Base-by-base conservation (phyloP, 768 basidiomycete species). In the Auricularia cornea region DNA sequence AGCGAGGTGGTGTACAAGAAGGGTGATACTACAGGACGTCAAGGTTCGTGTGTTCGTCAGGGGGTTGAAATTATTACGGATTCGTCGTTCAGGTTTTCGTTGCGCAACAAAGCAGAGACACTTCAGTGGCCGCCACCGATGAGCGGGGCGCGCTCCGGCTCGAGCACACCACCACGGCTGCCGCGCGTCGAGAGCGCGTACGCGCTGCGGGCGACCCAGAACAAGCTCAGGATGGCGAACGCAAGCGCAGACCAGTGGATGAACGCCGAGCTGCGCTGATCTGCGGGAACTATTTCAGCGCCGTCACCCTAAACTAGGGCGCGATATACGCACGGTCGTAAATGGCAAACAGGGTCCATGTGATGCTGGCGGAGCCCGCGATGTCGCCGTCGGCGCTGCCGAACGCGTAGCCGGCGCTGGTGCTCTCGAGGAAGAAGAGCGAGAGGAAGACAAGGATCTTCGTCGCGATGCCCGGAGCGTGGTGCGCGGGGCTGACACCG, bases 201-300 rank as follows among this genome's bases (percentile, higher is more conserved):
- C 52, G 73, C 66, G 29, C 72, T 69, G 70, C 77, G 75, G 70
- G 75, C 62, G 64, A 80, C 72, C 35, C 77, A 75, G 64, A 80
- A 72, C 60, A 76, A 66, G 26, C 75, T 75, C 44, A 80, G 68
- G 70, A 79, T 74, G 73, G 76, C 76, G 63, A 72, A 73, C 14
- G 69, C 78, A 38, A 79, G 72, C 1, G 77, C 77, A 16, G 71
- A 73, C 76, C 76, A 80, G 69, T 78, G 76, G 67, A 81, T 78
- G 70, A 79, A 76, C 59, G 71, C 72, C 64, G 72, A 70, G 59
- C 66, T 65, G 59, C 62, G 63, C 62, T 72, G 57, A 69, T 74
- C 69, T 75, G 74, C 3, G 28, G 38, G 20, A 40, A 31, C 18
- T 56, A 65, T 63, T 41, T 65, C 29, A 30, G 60, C n/a, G 60